Percentiles rank a stretch among this genome's conserved stretches.
These are phyloP conservation scores for Euphrasia arctica DNA, from an alignment of 305 asterid species.

Conservation along the genomic window DNA sequence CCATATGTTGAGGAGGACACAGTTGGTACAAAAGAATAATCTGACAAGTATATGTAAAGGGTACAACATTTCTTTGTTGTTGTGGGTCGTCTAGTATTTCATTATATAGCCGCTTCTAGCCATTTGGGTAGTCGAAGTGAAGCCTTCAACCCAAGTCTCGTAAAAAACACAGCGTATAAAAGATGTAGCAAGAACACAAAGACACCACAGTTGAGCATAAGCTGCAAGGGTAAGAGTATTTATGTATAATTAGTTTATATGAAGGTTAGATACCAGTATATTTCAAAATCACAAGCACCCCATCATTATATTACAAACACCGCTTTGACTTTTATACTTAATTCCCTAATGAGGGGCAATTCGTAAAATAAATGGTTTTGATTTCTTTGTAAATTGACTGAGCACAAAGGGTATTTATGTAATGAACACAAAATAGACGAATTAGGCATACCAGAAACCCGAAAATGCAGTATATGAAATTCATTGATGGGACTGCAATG, in stretches of 20 bases:
- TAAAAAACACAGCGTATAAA: slow-evolving; percentile 70
- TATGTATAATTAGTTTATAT: slow-evolving; percentile 5
- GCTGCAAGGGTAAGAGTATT: slow-evolving; percentile 45
- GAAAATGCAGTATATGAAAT: slow-evolving; percentile 60
- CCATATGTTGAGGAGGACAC: background rate
- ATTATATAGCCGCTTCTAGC: slow-evolving; percentile 68
- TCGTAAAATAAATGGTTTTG: background rate
- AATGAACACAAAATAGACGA: background rate
- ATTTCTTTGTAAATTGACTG: background rate
- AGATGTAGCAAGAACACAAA: slow-evolving; percentile 79
- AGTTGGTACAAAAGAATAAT: background rate
- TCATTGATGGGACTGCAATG: slow-evolving; percentile 77
- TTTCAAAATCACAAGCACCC: background rate
- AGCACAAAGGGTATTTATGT: background rate
- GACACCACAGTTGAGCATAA: slow-evolving; percentile 67
- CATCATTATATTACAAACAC: background rate
- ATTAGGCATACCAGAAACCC: slow-evolving; percentile 66
- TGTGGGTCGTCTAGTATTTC: slow-evolving; percentile 2
- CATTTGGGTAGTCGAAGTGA: slow-evolving; percentile 77
- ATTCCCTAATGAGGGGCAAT: background rate
- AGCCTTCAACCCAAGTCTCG: slow-evolving; percentile 74
- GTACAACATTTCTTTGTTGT: background rate
- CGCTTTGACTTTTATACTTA: background rate
- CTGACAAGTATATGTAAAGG: background rate
- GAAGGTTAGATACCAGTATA: background rate